Percentiles rank a stretch among this genome's conserved stretches.
These are phyloP conservation scores for Sarocladium oryzae DNA, from an alignment of 2,329 filamentous ascomycete species.

Conservation along the genomic window DNA sequence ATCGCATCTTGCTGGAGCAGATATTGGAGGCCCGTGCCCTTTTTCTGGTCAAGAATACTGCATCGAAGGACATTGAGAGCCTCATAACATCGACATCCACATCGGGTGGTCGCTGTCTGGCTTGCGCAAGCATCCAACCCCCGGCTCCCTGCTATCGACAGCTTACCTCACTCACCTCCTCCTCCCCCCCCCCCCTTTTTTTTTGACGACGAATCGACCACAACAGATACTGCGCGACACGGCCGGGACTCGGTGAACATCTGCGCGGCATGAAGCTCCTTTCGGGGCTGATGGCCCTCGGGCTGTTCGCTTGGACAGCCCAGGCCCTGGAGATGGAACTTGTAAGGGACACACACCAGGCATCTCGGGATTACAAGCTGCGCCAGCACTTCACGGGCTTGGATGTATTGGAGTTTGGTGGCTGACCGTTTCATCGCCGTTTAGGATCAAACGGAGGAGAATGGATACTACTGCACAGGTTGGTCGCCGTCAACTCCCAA, in stretches of 20 bases:
- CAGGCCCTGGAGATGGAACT: constrained; percentile 52
- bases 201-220: neutral
- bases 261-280: constrained; percentile 47
- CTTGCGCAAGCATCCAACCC: neutral
- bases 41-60: no score
- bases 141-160: neutral
- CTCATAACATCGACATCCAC: no score
- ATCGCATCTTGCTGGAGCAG: neutral
- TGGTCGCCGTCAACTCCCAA: constrained; percentile 17
- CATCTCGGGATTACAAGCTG: no score
- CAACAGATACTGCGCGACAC: neutral
- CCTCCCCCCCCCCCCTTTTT: neutral
- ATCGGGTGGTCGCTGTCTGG: neutral
- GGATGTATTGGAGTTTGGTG: neutral
- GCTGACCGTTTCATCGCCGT: neutral
- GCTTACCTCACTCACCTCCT: no score
- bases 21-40: neutral
- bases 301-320: constrained; percentile 46
- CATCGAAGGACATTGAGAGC: no score
- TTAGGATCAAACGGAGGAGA: constrained; percentile 71
- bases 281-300: constrained; percentile 43
- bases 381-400: no score
- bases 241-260: neutral
- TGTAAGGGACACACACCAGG: constrained; percentile 30
- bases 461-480: constrained; percentile 74